phyloP scores from a whole-genome alignment of 2,329 filamentous ascomycete species.

The Monilinia laxa region DNA sequence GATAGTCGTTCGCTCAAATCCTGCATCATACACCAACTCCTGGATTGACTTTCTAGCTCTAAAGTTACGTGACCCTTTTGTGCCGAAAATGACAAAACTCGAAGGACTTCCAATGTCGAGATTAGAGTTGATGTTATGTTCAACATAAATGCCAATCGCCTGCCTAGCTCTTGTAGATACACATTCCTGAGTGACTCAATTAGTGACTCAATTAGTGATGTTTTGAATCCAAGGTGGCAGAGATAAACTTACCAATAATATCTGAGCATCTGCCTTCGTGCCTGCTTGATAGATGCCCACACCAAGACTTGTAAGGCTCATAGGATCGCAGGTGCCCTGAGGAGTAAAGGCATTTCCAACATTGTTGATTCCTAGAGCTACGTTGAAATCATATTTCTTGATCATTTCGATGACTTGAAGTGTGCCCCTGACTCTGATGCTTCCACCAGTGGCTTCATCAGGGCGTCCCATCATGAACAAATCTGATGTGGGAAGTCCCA shows the following conservation, averaged over 20 bases:
- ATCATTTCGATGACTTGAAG: slow-evolving; percentile 62
- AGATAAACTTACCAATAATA: slow-evolving; percentile 53
- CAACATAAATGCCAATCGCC: slow-evolving; percentile 34
- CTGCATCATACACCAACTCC: slow-evolving; percentile 38
- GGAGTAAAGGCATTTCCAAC: slow-evolving; percentile 75
- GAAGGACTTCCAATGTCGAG: slow-evolving; percentile 34
- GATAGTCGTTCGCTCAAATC: slow-evolving; percentile 33
- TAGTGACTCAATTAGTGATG: slow-evolving; percentile 21
- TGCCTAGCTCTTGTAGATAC: slow-evolving; percentile 37
- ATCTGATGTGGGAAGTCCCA: slow-evolving; percentile 69
- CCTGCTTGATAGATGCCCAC: slow-evolving; percentile 69
- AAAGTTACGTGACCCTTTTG: slow-evolving; percentile 27
- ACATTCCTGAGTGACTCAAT: slow-evolving; percentile 34
- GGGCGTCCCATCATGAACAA: slow-evolving; percentile 66
- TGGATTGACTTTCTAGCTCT: slow-evolving; percentile 35
- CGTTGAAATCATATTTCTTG: slow-evolving; percentile 55
- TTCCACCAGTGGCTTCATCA: slow-evolving; percentile 34
- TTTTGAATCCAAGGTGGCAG: neutral
- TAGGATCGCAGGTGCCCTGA: slow-evolving; percentile 64
- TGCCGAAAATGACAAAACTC: slow-evolving; percentile 37
- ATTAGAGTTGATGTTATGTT: slow-evolving; percentile 24
- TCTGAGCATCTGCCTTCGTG: slow-evolving; percentile 55
- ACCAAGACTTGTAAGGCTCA: slow-evolving; percentile 60
- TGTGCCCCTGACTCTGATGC: slow-evolving; percentile 54
- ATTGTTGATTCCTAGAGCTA: slow-evolving; percentile 67